A percentile compares a stretch with the other conserved stretches of the same genome.
Conservation (phyloP, 1,284 basidiomycete species). For the Cerioporus squamosus region DNA sequence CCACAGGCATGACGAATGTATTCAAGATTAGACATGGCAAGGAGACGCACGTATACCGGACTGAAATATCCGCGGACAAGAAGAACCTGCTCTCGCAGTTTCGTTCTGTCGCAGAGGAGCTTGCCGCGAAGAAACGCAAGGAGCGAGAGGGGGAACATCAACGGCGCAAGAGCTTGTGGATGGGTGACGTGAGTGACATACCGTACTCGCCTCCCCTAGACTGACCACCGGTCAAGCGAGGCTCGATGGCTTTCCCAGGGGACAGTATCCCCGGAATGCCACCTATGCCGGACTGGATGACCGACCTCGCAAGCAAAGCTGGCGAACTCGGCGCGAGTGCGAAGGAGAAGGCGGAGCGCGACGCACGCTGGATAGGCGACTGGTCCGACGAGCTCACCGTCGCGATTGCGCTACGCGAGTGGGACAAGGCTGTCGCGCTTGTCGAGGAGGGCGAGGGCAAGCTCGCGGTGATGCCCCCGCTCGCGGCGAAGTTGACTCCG, state of each 20-base stretch:
- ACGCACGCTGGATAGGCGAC: conserved; percentile 86
- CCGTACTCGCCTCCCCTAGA: neutral
- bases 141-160: conserved; percentile 93
- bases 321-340: conserved; percentile 54
- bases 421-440: conserved; percentile 83
- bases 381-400: conserved; percentile 93
- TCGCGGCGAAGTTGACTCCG: conserved; percentile 66
- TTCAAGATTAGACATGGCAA: conserved; percentile 95
- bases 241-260: conserved; percentile 26
- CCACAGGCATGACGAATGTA: conserved; percentile 87
- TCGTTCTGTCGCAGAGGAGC: conserved; percentile 90
- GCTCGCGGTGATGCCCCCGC: conserved; percentile 54
- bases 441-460: conserved; percentile 84
- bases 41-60: conserved; percentile 93
- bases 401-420: conserved; percentile 87
- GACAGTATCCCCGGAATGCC: conserved; percentile 34
- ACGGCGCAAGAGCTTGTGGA: conserved; percentile 81
- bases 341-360: conserved; percentile 76
- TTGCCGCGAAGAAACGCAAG: conserved; percentile 85
- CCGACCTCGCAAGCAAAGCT: conserved; percentile 60
- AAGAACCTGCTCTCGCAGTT: conserved; percentile 85
- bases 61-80: conserved; percentile 84
- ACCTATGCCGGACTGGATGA: conserved; percentile 73
- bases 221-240: conserved; percentile 25
- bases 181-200: conserved; percentile 52